Evolutionary conservation across 169 alveolate genomes (phyloP), one percentile per base, ranked within the genome.

Genomic region (Babesia gibsoni): DNA sequence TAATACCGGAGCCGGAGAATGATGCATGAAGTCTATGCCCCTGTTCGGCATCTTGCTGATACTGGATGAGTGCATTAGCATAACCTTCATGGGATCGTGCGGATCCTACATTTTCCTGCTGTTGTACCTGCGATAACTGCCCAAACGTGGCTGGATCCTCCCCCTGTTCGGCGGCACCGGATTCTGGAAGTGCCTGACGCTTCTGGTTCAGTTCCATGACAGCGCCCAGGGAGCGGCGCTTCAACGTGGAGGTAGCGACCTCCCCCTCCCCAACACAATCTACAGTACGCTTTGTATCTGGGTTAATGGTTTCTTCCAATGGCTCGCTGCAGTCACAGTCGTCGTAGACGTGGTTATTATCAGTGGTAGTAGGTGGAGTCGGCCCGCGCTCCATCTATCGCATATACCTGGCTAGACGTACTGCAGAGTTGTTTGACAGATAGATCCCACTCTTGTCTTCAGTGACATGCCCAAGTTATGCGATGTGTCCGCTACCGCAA

Each of bases 181-280:
- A 61, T 45, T 61, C 58, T 9, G 48, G 50, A 16, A 35, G 23
- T 42, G 72, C 72, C 58, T 18, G 72, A 18, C 72, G 72, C 72
- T 61, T 61, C 58, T 43, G 72, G 42, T 61, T 56, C 59, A 61
- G 72, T 45, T 61, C 72, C 72, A 61, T 61, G 6, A n/a, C 72
- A 41, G 23, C 72, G 46, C 45, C 58, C 20, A 42, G 43, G 33
- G 59, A 61, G 58, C 72, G 72, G 46, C 72, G 72, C 72, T 61
- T 61, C 4, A 61, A 50, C 49, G 72, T 12, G 46, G 72, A 61
- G 43, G 46, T 35, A 4, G 72, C 9, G 18, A 14, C 43, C 57
- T 33, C 72, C 16, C 46, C 58, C 46, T 27, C 72, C 61, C 50
- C 2, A 2, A 35, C 72, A 7, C 48, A 27, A 29, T 48, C 16